Percentiles rank a stretch among this genome's conserved stretches.
Evolutionary conservation across 1,139 yeast species (phyloP).

Genomic region (Diutina mesorugosa): DNA sequence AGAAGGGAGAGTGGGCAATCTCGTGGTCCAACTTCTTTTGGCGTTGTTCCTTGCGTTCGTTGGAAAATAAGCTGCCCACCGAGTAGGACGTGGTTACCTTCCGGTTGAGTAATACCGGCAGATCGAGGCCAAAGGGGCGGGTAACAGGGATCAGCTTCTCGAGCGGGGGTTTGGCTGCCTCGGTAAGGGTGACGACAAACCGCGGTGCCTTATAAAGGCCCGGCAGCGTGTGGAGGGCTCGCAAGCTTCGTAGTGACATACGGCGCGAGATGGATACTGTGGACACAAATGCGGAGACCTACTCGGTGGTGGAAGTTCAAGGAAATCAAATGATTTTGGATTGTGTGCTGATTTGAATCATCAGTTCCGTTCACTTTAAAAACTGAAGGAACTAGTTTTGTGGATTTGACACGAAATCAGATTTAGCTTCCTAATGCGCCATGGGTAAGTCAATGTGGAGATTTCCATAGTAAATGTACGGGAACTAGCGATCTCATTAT

Average conservation of each 20-base stretch:
- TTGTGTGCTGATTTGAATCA: no score
- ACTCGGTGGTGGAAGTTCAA: no score
- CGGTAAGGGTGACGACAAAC: conserved; percentile 7
- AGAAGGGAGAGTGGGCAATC: conserved; percentile 76
- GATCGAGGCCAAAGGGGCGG: conserved; percentile 29
- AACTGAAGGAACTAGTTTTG: no score
- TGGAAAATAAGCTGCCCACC: conserved; percentile 15
- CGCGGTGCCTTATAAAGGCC: conserved; percentile 5
- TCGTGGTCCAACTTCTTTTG: conserved; percentile 52
- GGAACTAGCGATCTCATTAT: no score
- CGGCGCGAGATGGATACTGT: neutral
- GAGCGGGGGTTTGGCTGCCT: conserved; percentile 8
- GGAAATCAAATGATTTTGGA: no score
- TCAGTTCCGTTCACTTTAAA: no score
- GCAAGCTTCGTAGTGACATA: neutral
- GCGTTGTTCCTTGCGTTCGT: conserved; percentile 40
- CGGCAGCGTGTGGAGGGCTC: neutral
- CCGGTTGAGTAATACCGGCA: conserved; percentile 18
- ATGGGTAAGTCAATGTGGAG: no score
- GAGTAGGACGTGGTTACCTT: conserved; percentile 2
- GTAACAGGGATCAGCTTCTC: conserved; percentile 11
- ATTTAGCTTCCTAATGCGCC: no score
- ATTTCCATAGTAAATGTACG: no score
- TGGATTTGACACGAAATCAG: no score
- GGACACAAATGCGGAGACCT: no score